A percentile compares a stretch with the other conserved stretches of the same genome.
Evolutionary conservation across 176 grass and related monocot species (phyloP).

Genomic region (Raddia distichophylla): DNA sequence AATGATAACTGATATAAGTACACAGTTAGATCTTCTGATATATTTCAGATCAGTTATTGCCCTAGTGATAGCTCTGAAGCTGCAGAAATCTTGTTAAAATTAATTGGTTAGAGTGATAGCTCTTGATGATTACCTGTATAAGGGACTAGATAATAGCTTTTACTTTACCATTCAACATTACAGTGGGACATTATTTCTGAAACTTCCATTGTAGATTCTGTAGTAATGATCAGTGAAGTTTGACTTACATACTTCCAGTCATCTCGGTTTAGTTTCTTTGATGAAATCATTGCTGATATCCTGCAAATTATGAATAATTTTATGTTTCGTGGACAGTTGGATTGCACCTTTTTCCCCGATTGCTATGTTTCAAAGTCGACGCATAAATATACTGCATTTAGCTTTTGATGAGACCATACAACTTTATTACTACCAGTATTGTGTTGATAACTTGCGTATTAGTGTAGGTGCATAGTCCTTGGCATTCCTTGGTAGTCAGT

Average conservation of each 20-base stretch:
- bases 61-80: constrained; percentile 21
- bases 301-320: neutral
- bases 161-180: constrained; percentile 11
- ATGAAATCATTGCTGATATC: constrained; percentile 22
- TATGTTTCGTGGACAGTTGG: constrained; percentile 9
- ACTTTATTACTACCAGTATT: neutral
- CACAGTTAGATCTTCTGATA: neutral
- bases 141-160: constrained; percentile 4
- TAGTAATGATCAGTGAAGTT: neutral
- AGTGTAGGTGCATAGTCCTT: constrained; percentile 20
- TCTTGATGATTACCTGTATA: constrained; percentile 19
- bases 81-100: constrained; percentile 26
- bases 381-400: neutral
- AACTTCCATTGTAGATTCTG: neutral
- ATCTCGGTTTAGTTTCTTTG: neutral
- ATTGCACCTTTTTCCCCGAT: neutral
- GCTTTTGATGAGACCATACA: constrained; percentile 23
- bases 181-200: neutral
- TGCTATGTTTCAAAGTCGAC: constrained; percentile 16
- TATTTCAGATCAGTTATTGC: constrained; percentile 13
- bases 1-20: neutral
- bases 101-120: no score
- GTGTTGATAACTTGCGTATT: neutral
- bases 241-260: neutral
- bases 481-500: constrained; percentile 5